phyloP scores from a whole-genome alignment of 495 filamentous ascomycete species.

The Penicillium diatomitis region DNA sequence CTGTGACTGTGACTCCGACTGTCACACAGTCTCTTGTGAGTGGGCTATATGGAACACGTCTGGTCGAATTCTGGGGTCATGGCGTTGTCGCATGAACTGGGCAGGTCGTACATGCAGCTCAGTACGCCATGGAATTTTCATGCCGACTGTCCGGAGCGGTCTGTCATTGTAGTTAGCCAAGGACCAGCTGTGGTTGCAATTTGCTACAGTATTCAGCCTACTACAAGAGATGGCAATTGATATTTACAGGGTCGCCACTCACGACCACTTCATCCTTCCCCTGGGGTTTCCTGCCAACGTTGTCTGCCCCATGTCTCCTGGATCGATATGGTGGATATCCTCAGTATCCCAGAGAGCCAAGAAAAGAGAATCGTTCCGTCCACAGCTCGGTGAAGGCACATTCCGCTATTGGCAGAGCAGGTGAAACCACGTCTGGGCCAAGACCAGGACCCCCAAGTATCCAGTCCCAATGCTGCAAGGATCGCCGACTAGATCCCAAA shows the following conservation, averaged over 20 bases:
- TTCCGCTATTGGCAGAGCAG: neutral
- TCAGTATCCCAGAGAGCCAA: too few species aligned
- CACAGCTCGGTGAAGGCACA: neutral
- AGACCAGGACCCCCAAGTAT: conserved; percentile 8
- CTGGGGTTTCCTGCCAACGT: too few species aligned
- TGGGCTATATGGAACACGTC: neutral
- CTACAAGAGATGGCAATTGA: too few species aligned
- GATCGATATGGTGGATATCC: too few species aligned
- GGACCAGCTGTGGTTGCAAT: too few species aligned
- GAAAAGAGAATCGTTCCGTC: too few species aligned
- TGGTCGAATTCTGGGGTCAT: neutral
- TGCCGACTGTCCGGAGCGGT: neutral
- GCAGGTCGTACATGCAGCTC: neutral
- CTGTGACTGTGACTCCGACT: conserved; percentile 5
- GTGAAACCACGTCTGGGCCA: conserved; percentile 9
- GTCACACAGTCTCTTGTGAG: neutral
- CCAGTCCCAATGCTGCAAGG: conserved; percentile 11
- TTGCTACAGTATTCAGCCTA: too few species aligned
- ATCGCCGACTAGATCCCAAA: conserved; percentile 3
- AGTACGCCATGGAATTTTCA: neutral
- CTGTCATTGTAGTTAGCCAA: neutral
- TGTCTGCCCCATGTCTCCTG: too few species aligned
- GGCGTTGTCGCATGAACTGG: neutral
- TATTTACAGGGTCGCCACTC: too few species aligned
- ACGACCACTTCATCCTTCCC: too few species aligned